These are phyloP conservation scores for Microbotryum violaceum DNA, from an alignment of 1,284 basidiomycete species.

Conservation along the genomic window DNA sequence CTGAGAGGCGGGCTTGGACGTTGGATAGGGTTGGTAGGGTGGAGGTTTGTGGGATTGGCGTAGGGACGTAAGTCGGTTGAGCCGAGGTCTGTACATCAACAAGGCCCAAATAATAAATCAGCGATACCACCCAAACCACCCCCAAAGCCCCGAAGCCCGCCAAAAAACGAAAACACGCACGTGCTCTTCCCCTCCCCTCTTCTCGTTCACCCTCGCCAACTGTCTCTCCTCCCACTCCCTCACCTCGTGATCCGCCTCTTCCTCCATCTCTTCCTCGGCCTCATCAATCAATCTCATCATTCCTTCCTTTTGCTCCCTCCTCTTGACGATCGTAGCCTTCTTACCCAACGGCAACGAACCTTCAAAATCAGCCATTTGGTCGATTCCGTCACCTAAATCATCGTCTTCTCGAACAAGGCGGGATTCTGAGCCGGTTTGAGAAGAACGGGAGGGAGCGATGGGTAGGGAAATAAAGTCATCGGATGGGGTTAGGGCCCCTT, in stretches of 20 bases:
- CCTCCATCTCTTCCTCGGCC: conserved; percentile 57
- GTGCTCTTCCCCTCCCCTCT: conserved; percentile 18
- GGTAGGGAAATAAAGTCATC: conserved; percentile 81
- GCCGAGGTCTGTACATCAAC: conserved; percentile 2
- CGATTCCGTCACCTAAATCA: conserved; percentile 78
- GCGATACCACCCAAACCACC: neutral
- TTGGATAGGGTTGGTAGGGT: conserved; percentile 57
- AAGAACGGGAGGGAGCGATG: conserved; percentile 43
- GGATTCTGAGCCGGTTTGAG: conserved; percentile 53
- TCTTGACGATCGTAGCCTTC: conserved; percentile 68
- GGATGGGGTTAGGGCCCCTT: neutral
- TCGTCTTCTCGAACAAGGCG: conserved; percentile 84
- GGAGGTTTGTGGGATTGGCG: conserved; percentile 51
- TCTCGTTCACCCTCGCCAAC: conserved; percentile 58
- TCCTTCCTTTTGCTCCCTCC: conserved; percentile 56
- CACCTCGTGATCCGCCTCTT: conserved; percentile 72
- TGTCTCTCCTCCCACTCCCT: conserved; percentile 86
- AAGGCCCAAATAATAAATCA: too few species aligned
- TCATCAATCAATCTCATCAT: conserved; percentile 84
- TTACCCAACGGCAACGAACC: conserved; percentile 80
- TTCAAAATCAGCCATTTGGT: conserved; percentile 80
- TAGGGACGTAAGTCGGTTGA: conserved; percentile 53
- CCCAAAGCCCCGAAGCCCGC: too few species aligned
- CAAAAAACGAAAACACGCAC: neutral
- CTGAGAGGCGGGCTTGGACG: conserved; percentile 61